Evolutionary conservation across 345 rosid genomes (phyloP).

Genomic region (Dipteronia dyeriana): DNA sequence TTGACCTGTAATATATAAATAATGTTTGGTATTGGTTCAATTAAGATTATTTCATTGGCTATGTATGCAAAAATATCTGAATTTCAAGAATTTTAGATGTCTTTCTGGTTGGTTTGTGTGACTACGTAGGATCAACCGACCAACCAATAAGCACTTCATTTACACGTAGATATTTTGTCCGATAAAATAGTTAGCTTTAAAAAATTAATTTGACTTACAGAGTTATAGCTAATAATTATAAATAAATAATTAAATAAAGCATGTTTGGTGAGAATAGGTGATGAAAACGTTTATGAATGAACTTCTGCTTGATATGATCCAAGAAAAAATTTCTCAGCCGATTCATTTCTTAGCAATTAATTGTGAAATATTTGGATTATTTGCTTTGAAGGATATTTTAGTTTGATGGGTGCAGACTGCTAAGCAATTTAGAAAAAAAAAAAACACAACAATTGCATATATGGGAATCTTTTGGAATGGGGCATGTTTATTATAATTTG

Average conservation of each 20-base stretch:
- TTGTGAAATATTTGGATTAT: background rate
- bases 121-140: constrained; percentile 37
- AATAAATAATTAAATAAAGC: background rate
- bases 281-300: background rate
- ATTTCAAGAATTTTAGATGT: constrained; percentile 5
- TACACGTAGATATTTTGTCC: constrained; percentile 27
- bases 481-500: background rate
- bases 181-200: background rate
- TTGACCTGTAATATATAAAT: constrained; percentile 10
- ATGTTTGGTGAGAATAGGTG: constrained; percentile 5
- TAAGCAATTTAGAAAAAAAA: background rate
- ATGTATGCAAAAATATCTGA: too few relatives aligned
- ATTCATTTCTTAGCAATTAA: background rate
- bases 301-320: background rate
- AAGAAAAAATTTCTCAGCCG: background rate
- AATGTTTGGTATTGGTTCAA: background rate
- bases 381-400: background rate
- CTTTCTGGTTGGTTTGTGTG: constrained; percentile 4
- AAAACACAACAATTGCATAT: background rate
- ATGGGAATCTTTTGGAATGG: background rate
- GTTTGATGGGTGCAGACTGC: background rate
- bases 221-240: background rate
- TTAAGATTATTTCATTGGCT: background rate
- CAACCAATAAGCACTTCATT: constrained; percentile 36
- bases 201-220: background rate